Conservation (phyloP, 192 early-diverging fungal genomes). For the Funneliformis geosporum region DNA sequence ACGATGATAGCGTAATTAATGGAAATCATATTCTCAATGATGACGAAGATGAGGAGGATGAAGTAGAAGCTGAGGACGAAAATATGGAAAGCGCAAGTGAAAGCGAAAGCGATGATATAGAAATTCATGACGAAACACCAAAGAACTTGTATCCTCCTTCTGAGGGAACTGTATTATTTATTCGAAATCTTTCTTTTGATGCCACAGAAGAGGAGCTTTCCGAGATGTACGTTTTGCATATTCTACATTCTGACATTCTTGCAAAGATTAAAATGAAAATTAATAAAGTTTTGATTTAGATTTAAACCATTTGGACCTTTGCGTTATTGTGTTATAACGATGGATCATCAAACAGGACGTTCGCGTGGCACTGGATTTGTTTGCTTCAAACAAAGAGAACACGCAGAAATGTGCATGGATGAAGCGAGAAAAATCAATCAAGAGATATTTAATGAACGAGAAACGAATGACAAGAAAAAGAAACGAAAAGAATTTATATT, state of each 20-base stretch:
- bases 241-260: background rate
- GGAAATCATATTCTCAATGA: slow-evolving; percentile 9
- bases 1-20: slow-evolving; percentile 33
- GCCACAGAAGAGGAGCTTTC: slow-evolving; percentile 77
- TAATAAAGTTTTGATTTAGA: slow-evolving; percentile 38
- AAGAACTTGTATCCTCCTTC: slow-evolving; percentile 46
- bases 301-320: slow-evolving; percentile 72
- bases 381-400: slow-evolving; percentile 71
- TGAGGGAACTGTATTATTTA: slow-evolving; percentile 84
- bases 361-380: slow-evolving; percentile 95
- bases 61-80: slow-evolving; percentile 36
- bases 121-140: slow-evolving; percentile 39
- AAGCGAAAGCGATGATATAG: slow-evolving; percentile 36
- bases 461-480: slow-evolving; percentile 44
- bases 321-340: slow-evolving; percentile 82
- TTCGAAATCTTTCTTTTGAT: slow-evolving; percentile 92
- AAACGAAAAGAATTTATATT: slow-evolving; percentile 57
- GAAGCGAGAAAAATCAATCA: slow-evolving; percentile 66
- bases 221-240: background rate
- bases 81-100: slow-evolving; percentile 35
- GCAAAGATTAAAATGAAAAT: background rate
- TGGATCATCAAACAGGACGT: slow-evolving; percentile 78
- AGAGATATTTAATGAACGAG: slow-evolving; percentile 36
- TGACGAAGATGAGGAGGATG: slow-evolving; percentile 41
- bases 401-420: slow-evolving; percentile 74